These are phyloP conservation scores for Bisporella sp. DNA, from an alignment of 2,329 filamentous ascomycete species.

Conservation along the genomic window DNA sequence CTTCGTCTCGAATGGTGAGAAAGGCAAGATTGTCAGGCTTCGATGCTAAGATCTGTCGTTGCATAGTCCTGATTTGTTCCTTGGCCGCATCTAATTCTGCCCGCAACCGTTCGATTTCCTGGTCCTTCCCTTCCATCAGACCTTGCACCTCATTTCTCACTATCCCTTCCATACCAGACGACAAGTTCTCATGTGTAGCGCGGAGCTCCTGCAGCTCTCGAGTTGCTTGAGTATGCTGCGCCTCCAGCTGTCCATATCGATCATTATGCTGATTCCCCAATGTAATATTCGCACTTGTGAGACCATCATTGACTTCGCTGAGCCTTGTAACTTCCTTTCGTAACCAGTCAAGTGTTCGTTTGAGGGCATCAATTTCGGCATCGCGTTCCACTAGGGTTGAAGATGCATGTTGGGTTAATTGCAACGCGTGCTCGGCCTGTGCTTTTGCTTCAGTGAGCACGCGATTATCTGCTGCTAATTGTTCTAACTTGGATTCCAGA, in stretches of 20 bases:
- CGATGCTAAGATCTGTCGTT: slow-evolving; percentile 49
- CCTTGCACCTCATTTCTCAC: slow-evolving; percentile 54
- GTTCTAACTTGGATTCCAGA: slow-evolving; percentile 77
- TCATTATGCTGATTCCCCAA: slow-evolving; percentile 70
- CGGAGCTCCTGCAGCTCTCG: slow-evolving; percentile 65
- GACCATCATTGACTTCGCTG: slow-evolving; percentile 73
- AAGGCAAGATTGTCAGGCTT: slow-evolving; percentile 63
- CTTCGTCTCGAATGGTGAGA: slow-evolving; percentile 76
- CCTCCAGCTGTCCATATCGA: slow-evolving; percentile 60
- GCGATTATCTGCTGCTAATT: slow-evolving; percentile 79
- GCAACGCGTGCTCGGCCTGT: slow-evolving; percentile 59
- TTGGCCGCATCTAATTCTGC: slow-evolving; percentile 68
- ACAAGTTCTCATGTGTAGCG: slow-evolving; percentile 54
- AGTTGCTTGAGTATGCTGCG: slow-evolving; percentile 56
- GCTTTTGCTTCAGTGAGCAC: slow-evolving; percentile 66
- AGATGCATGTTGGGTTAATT: slow-evolving; percentile 56
- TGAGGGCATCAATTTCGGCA: slow-evolving; percentile 76
- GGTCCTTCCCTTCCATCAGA: slow-evolving; percentile 73
- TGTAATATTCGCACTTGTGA: slow-evolving; percentile 70
- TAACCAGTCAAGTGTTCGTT: slow-evolving; percentile 69
- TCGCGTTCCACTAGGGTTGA: slow-evolving; percentile 74
- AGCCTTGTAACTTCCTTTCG: slow-evolving; percentile 76
- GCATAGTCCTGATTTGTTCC: slow-evolving; percentile 50
- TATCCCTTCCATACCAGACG: slow-evolving; percentile 54
- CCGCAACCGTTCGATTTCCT: slow-evolving; percentile 72